Conservation (phyloP, 2,329 filamentous ascomycete genomes). For the Trichoderma sp. region DNA sequence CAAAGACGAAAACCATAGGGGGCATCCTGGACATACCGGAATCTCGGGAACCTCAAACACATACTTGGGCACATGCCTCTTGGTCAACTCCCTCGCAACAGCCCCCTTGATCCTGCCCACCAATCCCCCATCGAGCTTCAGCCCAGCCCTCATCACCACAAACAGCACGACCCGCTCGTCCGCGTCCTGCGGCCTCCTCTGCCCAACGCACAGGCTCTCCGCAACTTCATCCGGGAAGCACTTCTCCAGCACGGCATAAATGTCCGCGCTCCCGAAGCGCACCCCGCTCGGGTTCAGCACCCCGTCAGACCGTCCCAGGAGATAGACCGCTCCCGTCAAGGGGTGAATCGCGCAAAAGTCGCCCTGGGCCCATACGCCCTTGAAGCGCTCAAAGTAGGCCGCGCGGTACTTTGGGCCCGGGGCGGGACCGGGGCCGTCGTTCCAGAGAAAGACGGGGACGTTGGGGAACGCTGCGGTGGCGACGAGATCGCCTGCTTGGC, state of each 20-base stretch:
- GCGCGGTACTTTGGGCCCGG: conserved; percentile 60
- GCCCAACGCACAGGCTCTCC: conserved; percentile 80
- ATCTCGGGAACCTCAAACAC: conserved; percentile 81
- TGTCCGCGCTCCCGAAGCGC: conserved; percentile 77
- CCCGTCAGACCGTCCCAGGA: conserved; percentile 74
- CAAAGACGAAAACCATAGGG: not conserved
- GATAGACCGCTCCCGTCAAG: conserved; percentile 62
- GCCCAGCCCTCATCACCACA: conserved; percentile 58
- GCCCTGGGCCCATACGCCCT: conserved; percentile 77
- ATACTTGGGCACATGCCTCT: conserved; percentile 75
- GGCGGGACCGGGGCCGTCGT: conserved; percentile 48
- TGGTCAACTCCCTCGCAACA: conserved; percentile 67
- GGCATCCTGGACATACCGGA: conserved; percentile 58
- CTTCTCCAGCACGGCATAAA: conserved; percentile 73
- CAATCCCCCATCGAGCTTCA: conserved; percentile 56
- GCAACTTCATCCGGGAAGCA: conserved; percentile 64
- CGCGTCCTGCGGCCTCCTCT: conserved; percentile 61
- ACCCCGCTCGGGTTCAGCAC: conserved; percentile 80
- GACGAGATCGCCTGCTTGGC: conserved; percentile 75
- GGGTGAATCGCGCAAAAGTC: conserved; percentile 77
- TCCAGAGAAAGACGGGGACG: conserved; percentile 69
- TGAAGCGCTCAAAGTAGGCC: conserved; percentile 65
- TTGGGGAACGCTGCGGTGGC: conserved; percentile 73
- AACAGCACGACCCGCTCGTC: conserved; percentile 61
- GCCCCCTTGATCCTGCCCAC: conserved; percentile 62